phyloP scores from a whole-genome alignment of 495 filamentous ascomycete genomes.

The Penicillium desertorum region DNA sequence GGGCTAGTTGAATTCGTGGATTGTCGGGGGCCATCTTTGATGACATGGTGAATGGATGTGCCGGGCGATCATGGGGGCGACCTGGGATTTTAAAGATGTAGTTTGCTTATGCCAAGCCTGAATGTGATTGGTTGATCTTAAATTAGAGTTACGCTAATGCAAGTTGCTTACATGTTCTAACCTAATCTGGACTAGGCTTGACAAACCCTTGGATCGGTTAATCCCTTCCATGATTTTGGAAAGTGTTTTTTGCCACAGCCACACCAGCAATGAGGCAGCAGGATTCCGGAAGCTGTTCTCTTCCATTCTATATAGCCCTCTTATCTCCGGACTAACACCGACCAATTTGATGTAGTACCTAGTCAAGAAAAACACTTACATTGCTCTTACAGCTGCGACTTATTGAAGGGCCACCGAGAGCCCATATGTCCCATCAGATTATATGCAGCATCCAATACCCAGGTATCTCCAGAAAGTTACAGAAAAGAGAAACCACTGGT shows the following conservation, averaged over 20 bases:
- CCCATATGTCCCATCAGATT: too few species aligned
- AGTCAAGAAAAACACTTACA: too few species aligned
- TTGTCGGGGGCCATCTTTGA: background rate
- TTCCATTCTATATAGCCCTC: too few species aligned
- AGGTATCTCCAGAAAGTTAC: too few species aligned
- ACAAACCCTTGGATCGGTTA: background rate
- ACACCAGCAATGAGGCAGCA: too few species aligned
- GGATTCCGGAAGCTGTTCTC: too few species aligned
- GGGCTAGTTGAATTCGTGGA: background rate
- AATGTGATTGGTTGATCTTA: background rate
- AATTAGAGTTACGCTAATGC: background rate
- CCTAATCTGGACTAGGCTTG: background rate
- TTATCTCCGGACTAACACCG: too few species aligned
- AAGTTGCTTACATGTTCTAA: constrained; percentile 3
- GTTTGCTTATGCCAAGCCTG: background rate
- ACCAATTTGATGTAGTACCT: too few species aligned
- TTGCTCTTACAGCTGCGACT: too few species aligned
- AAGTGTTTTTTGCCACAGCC: background rate
- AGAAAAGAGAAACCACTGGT: too few species aligned
- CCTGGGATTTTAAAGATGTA: background rate
- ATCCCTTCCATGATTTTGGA: background rate
- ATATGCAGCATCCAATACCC: too few species aligned
- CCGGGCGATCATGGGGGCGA: background rate
- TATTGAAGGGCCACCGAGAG: too few species aligned
- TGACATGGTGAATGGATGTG: background rate